These are phyloP conservation scores for Aspergillus puulaauensis DNA, from an alignment of 2,329 filamentous ascomycete genomes.

Conservation along the genomic window DNA sequence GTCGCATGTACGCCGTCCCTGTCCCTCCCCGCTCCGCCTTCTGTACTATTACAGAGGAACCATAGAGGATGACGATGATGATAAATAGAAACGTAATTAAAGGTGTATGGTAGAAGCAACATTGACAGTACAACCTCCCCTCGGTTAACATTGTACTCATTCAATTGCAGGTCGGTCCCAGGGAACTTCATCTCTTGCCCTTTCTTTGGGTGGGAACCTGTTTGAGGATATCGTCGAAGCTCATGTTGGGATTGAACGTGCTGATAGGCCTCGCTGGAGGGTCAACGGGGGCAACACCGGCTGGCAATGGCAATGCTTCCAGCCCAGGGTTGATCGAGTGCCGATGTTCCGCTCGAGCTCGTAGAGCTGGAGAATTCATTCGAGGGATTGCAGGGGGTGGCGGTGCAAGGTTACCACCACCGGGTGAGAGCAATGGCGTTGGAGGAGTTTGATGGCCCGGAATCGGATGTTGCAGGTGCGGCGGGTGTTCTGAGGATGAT, in stretches of 20 bases:
- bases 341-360: constrained; percentile 37
- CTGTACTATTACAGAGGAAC: constrained; percentile 15
- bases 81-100: constrained; percentile 10
- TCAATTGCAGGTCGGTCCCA: not conserved
- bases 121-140: constrained; percentile 5
- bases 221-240: constrained; percentile 50
- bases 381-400: constrained; percentile 37
- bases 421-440: constrained; percentile 32
- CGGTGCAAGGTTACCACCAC: constrained; percentile 31
- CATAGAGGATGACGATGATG: constrained; percentile 9
- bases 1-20: constrained; percentile 19
- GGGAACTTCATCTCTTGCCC: constrained; percentile 32
- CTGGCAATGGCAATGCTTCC: constrained; percentile 45
- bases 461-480: constrained; percentile 21
- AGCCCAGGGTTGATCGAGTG: constrained; percentile 46
- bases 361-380: constrained; percentile 30
- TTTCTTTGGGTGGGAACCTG: constrained; percentile 36
- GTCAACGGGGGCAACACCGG: constrained; percentile 43
- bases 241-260: constrained; percentile 48
- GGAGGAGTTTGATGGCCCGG: constrained; percentile 21
- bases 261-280: constrained; percentile 40
- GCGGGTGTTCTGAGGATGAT: constrained; percentile 32
- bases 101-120: constrained; percentile 2
- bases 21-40: constrained; percentile 17
- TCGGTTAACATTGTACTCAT: constrained; percentile 11